A percentile compares a stretch with the other conserved stretches of the same genome.
Conservation (phyloP, 371 early-diverging fungal genomes). For the Mucor velutinosus region DNA sequence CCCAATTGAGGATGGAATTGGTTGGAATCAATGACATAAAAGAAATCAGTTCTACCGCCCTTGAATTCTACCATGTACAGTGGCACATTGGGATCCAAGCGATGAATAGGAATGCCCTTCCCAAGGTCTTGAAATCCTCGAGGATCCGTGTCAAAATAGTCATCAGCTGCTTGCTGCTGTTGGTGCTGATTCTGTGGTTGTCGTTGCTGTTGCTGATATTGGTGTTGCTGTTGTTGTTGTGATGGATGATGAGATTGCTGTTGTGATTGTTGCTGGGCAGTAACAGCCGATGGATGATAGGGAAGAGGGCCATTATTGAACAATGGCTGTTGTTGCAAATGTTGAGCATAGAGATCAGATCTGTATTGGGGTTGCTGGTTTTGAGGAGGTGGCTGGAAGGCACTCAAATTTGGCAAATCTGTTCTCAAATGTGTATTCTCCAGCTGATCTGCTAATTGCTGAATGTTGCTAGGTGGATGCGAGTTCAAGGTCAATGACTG, state of each 20-base stretch:
- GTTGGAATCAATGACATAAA: slow-evolving; percentile 63
- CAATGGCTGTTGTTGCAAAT: slow-evolving; percentile 16
- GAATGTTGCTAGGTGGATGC: slow-evolving; percentile 23
- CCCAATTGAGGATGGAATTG: slow-evolving; percentile 59
- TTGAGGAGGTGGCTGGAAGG: slow-evolving; percentile 1
- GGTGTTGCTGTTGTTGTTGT: slow-evolving; percentile 3
- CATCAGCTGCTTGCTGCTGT: slow-evolving; percentile 21
- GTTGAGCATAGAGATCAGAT: slow-evolving; percentile 12
- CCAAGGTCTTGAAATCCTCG: slow-evolving; percentile 41
- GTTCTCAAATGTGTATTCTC: slow-evolving; percentile 34
- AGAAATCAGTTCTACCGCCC: slow-evolving; percentile 87
- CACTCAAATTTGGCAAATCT: background rate
- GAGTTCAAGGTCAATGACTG: slow-evolving; percentile 27
- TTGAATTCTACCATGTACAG: slow-evolving; percentile 92
- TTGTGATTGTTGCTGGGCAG: background rate
- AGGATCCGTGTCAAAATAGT: slow-evolving; percentile 27
- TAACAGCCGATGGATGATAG: slow-evolving; percentile 7
- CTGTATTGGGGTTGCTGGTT: slow-evolving; percentile 8
- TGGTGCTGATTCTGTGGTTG: slow-evolving; percentile 3
- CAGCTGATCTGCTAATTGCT: slow-evolving; percentile 38
- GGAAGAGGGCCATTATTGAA: background rate
- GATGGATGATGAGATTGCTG: slow-evolving; percentile 1
- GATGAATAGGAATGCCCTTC: slow-evolving; percentile 57
- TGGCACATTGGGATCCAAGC: slow-evolving; percentile 55
- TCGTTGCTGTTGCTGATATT: slow-evolving; percentile 4